These are phyloP conservation scores for Croton laevigatus DNA, from an alignment of 441 rosid species.

Conservation along the genomic window DNA sequence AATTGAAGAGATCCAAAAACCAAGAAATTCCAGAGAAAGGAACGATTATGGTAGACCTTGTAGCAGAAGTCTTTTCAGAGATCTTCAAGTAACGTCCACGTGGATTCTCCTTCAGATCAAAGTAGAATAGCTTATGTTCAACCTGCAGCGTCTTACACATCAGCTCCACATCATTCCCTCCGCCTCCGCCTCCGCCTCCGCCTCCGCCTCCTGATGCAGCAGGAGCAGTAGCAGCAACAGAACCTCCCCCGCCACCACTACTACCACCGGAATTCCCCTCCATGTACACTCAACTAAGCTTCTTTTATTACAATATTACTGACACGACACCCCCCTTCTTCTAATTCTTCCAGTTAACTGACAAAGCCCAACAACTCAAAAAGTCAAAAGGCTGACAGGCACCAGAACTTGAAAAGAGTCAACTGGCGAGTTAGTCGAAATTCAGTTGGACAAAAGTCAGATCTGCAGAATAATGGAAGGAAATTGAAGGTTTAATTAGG, in stretches of 20 bases:
- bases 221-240: slow-evolving; percentile 51
- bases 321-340: too few species aligned
- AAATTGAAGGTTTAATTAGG: not conserved
- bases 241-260: slow-evolving; percentile 27
- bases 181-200: slow-evolving; percentile 28
- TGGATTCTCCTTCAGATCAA: slow-evolving; percentile 96
- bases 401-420: too few species aligned
- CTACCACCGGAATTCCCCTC: slow-evolving; percentile 61
- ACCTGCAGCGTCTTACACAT: slow-evolving; percentile 93
- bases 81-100: slow-evolving; percentile 91
- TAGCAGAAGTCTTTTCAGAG: slow-evolving; percentile 94
- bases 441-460: not conserved
- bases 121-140: slow-evolving; percentile 95
- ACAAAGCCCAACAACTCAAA: not conserved
- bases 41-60: slow-evolving; percentile 94
- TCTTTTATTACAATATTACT: too few species aligned
- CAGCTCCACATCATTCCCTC: slow-evolving; percentile 85
- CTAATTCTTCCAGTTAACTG: not conserved
- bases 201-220: not conserved
- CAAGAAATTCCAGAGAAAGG: slow-evolving; percentile 94
- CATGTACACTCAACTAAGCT: slow-evolving; percentile 19
- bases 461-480: not conserved
- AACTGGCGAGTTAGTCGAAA: not conserved
- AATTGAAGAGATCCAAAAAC: slow-evolving; percentile 95
- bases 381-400: not conserved